These are phyloP conservation scores for Oryza punctata DNA, from an alignment of 176 grass and related monocot genomes.

Conservation along the genomic window DNA sequence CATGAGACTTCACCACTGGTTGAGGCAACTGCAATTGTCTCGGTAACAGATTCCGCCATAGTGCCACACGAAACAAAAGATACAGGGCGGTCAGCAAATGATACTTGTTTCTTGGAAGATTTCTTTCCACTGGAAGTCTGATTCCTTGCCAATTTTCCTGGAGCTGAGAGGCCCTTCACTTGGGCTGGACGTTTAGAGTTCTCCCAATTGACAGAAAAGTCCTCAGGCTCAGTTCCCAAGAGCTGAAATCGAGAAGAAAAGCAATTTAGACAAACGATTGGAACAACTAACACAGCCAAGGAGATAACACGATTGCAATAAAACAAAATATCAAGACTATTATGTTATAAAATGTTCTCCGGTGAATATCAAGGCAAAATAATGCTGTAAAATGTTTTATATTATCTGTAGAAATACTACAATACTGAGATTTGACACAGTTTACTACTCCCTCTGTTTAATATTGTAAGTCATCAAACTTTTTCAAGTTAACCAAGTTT, in stretches of 20 bases:
- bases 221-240: slow-evolving; percentile 59
- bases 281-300: slow-evolving; percentile 13
- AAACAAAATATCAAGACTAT: neutral
- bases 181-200: slow-evolving; percentile 43
- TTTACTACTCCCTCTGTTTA: neutral
- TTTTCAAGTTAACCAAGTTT: too few relatives aligned
- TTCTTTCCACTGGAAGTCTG: slow-evolving; percentile 43
- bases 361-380: neutral
- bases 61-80: slow-evolving; percentile 79
- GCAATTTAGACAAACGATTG: neutral
- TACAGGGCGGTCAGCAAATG: slow-evolving; percentile 61
- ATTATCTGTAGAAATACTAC: neutral
- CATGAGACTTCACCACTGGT: slow-evolving; percentile 31
- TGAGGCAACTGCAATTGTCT: slow-evolving; percentile 45
- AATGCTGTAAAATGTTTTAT: neutral
- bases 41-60: slow-evolving; percentile 54
- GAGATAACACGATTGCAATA: slow-evolving; percentile 3
- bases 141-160: slow-evolving; percentile 48
- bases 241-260: slow-evolving; percentile 50
- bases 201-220: slow-evolving; percentile 56
- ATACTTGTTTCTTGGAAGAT: slow-evolving; percentile 38
- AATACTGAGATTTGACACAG: neutral
- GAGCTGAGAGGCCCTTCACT: slow-evolving; percentile 32
- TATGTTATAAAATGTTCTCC: neutral
- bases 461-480: too few relatives aligned